Conservation (phyloP, 306 rosid species). For the Fragaria iinumae region DNA sequence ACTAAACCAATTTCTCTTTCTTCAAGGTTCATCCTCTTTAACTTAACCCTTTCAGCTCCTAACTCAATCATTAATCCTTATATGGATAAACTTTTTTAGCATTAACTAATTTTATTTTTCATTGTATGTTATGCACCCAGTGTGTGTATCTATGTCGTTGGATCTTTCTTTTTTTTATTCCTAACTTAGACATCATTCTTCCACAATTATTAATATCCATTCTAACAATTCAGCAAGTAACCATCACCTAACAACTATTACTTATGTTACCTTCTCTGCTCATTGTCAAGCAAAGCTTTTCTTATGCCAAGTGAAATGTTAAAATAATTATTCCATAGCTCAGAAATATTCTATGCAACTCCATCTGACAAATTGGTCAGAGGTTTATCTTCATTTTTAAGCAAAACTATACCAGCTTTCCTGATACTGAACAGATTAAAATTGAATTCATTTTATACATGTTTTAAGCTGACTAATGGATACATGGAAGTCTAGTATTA, state of each 20-base stretch:
- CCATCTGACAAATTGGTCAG: neutral
- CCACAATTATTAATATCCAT: neutral
- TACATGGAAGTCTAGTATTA: neutral
- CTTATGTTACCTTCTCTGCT: neutral
- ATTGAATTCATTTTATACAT: neutral
- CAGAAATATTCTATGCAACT: neutral
- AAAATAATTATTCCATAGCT: neutral
- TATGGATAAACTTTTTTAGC: neutral
- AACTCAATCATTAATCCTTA: neutral
- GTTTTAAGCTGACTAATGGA: neutral
- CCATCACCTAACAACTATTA: too few relatives aligned
- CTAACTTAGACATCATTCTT: neutral
- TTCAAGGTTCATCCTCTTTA: conserved; percentile 2
- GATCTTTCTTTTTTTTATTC: neutral
- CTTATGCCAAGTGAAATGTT: neutral
- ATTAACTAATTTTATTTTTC: neutral
- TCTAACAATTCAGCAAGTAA: neutral
- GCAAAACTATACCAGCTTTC: neutral
- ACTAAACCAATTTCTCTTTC: neutral
- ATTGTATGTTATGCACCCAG: neutral
- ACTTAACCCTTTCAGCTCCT: neutral
- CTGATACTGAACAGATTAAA: neutral
- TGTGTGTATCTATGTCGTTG: neutral
- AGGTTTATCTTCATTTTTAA: neutral
- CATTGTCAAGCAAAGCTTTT: neutral